Evolutionary conservation across 2,329 filamentous ascomycete species (phyloP).

Genomic region (Phialophora chinensis): DNA sequence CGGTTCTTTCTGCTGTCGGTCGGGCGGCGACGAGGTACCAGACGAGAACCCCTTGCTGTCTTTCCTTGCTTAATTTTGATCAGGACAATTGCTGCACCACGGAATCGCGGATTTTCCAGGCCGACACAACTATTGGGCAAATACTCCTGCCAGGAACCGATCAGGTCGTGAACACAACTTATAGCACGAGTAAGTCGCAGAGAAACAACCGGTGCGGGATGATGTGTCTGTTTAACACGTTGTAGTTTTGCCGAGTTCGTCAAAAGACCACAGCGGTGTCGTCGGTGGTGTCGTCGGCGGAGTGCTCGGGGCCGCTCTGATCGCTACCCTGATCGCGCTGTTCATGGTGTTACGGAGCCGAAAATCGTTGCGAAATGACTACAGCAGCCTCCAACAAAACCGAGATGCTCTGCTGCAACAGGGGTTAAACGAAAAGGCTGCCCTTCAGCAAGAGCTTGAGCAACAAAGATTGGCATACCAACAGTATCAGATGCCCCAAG

Average conservation of each 20-base stretch:
- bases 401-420: slow-evolving; percentile 14
- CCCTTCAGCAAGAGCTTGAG: slow-evolving; percentile 27
- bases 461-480: slow-evolving; percentile 15
- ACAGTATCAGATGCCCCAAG: slow-evolving; percentile 18
- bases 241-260: neutral
- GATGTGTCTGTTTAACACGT: neutral
- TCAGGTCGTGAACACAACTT: slow-evolving; percentile 26
- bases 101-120: slow-evolving; percentile 14
- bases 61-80: neutral
- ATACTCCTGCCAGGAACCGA: slow-evolving; percentile 23
- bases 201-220: neutral
- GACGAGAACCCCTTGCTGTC: neutral
- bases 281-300: slow-evolving; percentile 2
- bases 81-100: slow-evolving; percentile 26
- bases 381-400: slow-evolving; percentile 10
- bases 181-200: slow-evolving; percentile 17
- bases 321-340: neutral
- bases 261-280: slow-evolving; percentile 1
- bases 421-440: slow-evolving; percentile 20
- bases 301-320: neutral
- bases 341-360: neutral
- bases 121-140: slow-evolving; percentile 23
- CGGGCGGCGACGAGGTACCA: slow-evolving; percentile 14
- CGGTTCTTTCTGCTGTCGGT: slow-evolving; percentile 26
- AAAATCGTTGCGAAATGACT: slow-evolving; percentile 7